Base-by-base conservation (phyloP, 257 asterid genomes). In the Rehmannia glutinosa region DNA sequence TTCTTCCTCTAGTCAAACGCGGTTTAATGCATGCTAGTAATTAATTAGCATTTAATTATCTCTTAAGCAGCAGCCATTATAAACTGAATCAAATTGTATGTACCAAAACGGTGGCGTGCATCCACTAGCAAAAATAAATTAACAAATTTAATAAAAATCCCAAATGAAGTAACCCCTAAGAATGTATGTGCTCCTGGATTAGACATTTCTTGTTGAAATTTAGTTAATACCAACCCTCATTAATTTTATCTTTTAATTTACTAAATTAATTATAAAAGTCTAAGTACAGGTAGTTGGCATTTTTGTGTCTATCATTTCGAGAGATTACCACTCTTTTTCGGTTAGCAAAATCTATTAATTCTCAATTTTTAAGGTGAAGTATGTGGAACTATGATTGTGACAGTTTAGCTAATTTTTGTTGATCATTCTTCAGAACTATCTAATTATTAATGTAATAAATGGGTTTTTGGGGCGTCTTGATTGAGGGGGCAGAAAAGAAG, bases 281-380 rank as follows among this genome's bases (percentile, higher is more conserved):
- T 56, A 80, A 80, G 78, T 79, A 78, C 82, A 77, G 80, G 75
- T 89, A 80, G 88, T 84, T 84, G 89, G 78, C 79, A 47, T 74
- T 81, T 66, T 68, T 67, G 78, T 70, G 27, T 79, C 77, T 78
- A 57, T 70, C 78, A 60, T 82, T 74, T 73, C 81, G 61, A 63
- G 46, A 66, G 85, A 81, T 82, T 76, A 70, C 68, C 77, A 70
- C 74, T 86, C 86, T 12, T 75, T 89, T 84, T 86, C 87, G 62
- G 79, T 56, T 72, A 75, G 76, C 75, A 49, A 77, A 21, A 52
- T 52, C 61, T 24, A 64, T 68, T 42, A 56, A 73, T 77, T 74
- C 76, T 49, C 72, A 60, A 63, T 66, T 28, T 52, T 69, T 80
- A 69, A 77, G 85, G 71, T 81, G 83, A 66, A 83, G 83, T 81